Evolutionary conservation across 2,329 filamentous ascomycete genomes (phyloP).

Genomic region (Hypoxylon sp.): DNA sequence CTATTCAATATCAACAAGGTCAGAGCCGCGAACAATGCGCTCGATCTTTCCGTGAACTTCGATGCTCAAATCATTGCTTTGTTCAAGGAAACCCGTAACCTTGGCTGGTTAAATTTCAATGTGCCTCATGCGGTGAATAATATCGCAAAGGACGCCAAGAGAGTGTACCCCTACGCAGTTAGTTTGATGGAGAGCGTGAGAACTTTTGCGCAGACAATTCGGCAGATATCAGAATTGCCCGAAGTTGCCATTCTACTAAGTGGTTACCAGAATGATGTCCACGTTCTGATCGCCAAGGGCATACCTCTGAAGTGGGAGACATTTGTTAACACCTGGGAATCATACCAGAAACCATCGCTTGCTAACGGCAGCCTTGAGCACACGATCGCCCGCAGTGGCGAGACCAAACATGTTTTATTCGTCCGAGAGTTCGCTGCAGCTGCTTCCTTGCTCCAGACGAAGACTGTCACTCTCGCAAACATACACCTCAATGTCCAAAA

Average conservation of each 20-base stretch:
- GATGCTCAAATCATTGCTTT: conserved; percentile 96
- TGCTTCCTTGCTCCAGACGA: conserved; percentile 88
- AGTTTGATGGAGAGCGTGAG: conserved; percentile 99
- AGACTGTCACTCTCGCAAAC: conserved; percentile 82
- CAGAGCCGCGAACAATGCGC: conserved; percentile 87
- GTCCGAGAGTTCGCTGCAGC: conserved; percentile 92
- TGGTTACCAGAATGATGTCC: conserved; percentile 92
- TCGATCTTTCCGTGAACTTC: conserved; percentile 95
- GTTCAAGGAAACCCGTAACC: conserved; percentile 98
- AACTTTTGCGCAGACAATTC: conserved; percentile 89
- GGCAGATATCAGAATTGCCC: conserved; percentile 86
- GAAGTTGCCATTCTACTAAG: conserved; percentile 90
- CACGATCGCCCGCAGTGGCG: conserved; percentile 68
- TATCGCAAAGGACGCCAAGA: conserved; percentile 97
- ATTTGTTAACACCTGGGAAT: conserved; percentile 96
- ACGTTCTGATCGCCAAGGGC: conserved; percentile 85
- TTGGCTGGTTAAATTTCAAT: conserved; percentile 94
- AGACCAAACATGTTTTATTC: conserved; percentile 97
- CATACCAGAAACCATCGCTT: conserved; percentile 78
- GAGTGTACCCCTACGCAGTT: conserved; percentile 97
- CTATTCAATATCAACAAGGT: conserved; percentile 92
- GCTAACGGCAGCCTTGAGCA: conserved; percentile 73
- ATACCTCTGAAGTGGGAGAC: conserved; percentile 96
- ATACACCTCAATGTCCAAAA: conserved; percentile 88
- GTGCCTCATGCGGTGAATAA: conserved; percentile 96